Conservation (phyloP, 768 basidiomycete species). For the Leccinum longicurvipes region DNA sequence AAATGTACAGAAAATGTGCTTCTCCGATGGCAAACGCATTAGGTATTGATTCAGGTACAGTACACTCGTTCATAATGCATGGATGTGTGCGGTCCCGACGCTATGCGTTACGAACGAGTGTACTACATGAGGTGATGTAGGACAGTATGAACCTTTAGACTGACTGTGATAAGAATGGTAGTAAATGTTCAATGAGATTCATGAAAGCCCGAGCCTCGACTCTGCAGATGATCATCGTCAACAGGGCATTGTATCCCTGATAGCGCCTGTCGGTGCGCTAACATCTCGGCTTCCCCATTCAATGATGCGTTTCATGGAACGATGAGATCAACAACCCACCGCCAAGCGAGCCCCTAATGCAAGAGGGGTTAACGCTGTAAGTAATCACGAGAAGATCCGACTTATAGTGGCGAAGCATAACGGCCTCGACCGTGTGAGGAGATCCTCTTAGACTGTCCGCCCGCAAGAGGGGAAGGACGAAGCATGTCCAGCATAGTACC, state of each 20-base stretch:
- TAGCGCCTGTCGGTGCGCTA: background rate
- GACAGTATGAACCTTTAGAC: too few relatives aligned
- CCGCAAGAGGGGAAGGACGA: background rate
- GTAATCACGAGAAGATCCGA: background rate
- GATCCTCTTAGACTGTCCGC: background rate
- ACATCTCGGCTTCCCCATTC: background rate
- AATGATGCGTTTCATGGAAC: background rate
- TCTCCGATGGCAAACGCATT: too few relatives aligned
- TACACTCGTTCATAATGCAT: too few relatives aligned
- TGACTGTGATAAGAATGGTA: too few relatives aligned
- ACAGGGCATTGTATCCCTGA: background rate
- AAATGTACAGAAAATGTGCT: too few relatives aligned
- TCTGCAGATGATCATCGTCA: background rate
- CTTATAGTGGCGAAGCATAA: background rate
- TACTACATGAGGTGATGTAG: too few relatives aligned
- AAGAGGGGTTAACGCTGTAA: constrained; percentile 2
- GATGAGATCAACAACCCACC: background rate
- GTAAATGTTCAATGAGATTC: too few relatives aligned
- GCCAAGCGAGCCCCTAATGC: background rate
- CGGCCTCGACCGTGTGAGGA: background rate
- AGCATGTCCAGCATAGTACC: background rate
- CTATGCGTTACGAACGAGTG: too few relatives aligned
- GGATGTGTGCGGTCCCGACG: too few relatives aligned
- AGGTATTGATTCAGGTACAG: too few relatives aligned
- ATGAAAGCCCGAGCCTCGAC: too few relatives aligned